A percentile compares a stretch with the other conserved stretches of the same genome.
These are phyloP conservation scores for Bretschneidera sinensis DNA, from an alignment of 345 rosid genomes.

Conservation along the genomic window DNA sequence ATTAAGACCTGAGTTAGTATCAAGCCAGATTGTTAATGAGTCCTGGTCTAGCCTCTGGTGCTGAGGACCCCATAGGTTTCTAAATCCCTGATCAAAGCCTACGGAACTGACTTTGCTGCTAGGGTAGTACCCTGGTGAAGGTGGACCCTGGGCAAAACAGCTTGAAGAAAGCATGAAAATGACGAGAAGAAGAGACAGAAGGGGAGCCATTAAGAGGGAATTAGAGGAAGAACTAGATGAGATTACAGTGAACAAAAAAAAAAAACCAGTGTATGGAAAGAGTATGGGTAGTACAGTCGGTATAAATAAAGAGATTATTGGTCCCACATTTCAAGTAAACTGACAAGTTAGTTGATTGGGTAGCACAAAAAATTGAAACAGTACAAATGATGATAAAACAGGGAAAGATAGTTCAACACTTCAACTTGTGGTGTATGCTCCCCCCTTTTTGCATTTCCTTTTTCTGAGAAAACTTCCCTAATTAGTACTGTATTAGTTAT, in stretches of 20 bases:
- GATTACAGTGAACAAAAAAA: no score
- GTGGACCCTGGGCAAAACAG: constrained; percentile 43
- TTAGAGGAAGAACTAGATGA: not conserved
- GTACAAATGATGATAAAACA: not conserved
- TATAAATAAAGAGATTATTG: constrained; percentile 37
- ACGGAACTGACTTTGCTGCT: constrained; percentile 46
- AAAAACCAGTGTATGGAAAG: not conserved
- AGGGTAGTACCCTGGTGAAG: constrained; percentile 84
- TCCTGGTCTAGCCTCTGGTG: constrained; percentile 70
- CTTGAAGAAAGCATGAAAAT: constrained; percentile 19
- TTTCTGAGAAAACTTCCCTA: no score
- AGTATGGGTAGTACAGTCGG: constrained; percentile 19
- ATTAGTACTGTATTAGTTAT: no score
- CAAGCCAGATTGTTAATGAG: constrained; percentile 69
- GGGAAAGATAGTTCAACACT: no score
- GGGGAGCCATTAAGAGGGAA: constrained; percentile 30
- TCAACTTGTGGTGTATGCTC: no score
- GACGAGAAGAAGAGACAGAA: constrained; percentile 21
- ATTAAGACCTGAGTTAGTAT: constrained; percentile 45
- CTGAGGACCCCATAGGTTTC: constrained; percentile 80
- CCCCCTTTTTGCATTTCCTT: no score
- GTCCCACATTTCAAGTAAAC: constrained; percentile 23
- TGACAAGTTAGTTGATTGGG: constrained; percentile 39
- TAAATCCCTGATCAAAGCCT: constrained; percentile 46
- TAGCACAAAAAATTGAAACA: constrained; percentile 10